Base-by-base conservation (phyloP, 768 basidiomycete genomes). In the Albatrellus ellisii region DNA sequence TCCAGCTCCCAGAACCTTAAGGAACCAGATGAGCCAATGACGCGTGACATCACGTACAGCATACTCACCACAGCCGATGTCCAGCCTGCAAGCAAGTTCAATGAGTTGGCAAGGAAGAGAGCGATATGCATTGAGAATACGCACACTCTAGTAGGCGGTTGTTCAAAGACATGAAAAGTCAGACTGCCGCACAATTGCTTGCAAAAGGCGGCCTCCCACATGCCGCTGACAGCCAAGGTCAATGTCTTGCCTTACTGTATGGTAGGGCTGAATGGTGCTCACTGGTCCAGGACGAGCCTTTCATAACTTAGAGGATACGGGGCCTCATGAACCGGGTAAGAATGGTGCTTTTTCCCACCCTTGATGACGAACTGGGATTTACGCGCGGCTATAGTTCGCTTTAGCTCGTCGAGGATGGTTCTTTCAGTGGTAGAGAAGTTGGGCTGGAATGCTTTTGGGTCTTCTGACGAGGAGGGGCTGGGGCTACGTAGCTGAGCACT, bases 251-350 rank as follows among this genome's bases (percentile, higher is more conserved):
- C n/a, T n/a, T n/a, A n/a, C n/a, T n/a, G n/a, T n/a, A n/a, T n/a
- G n/a, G n/a, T n/a, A n/a, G n/a, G n/a, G n/a, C n/a, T n/a, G n/a
- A n/a, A n/a, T n/a, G n/a, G n/a, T n/a, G n/a, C 80, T 64, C 54
- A 83, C 81, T 78, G 53, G 60, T 84, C 82, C 20, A 82, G 55
- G 28, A 75, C 71, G 25, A 71, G 66, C 14, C 69, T 59, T 43
- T 75, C 78, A 52, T 79, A 83, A 52, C 68, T 73, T 47, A 77
- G 64, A 6, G 82, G 80, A 54, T 82, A 85, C 10, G 82, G 80
- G 4, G 76, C 79, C 36, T 71, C 68, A 12, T 64, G 54, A 27
- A 56, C 54, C 4, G 56, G 47, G 50, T 63, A 74, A 11, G 71
- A 63, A 56, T 84, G 80, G 45, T 82, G 71, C 46, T 67, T 70